A percentile compares a stretch with the other conserved stretches of the same genome.
Evolutionary conservation across 371 early-diverging fungal genomes (phyloP).

Genomic region (Syncephalis plumigaleata): DNA sequence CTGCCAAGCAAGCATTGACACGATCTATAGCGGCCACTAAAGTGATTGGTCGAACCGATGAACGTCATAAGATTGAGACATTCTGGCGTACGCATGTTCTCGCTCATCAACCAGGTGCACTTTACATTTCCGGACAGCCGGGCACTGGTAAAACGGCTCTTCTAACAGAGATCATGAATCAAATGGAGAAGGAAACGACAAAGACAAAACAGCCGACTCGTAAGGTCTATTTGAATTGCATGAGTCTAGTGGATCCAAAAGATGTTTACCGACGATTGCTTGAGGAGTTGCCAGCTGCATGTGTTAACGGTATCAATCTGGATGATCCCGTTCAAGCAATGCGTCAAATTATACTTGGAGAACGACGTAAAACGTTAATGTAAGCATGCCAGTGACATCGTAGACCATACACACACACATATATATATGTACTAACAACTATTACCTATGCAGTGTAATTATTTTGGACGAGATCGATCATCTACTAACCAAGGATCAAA

Average conservation of each 20-base stretch:
- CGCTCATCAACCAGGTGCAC: conserved; percentile 18
- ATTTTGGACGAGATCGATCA: conserved; percentile 90
- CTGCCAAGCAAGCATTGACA: conserved; percentile 39
- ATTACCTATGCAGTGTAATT: conserved; percentile 28
- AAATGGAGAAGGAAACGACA: conserved; percentile 6
- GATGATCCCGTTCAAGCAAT: too few species aligned
- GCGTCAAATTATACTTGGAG: too few species aligned
- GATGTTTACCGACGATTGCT: conserved; percentile 43
- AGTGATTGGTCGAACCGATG: conserved; percentile 53
- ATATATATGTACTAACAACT: not conserved
- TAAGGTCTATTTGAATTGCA: conserved; percentile 58
- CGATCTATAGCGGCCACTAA: conserved; percentile 40
- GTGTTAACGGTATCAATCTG: too few species aligned
- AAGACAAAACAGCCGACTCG: conserved; percentile 19
- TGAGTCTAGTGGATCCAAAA: conserved; percentile 54
- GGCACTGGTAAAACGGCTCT: conserved; percentile 93
- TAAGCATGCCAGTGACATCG: too few species aligned
- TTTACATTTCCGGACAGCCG: conserved; percentile 85
- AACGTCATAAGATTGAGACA: conserved; percentile 30
- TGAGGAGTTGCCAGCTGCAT: conserved; percentile 14
- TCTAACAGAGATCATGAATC: conserved; percentile 35
- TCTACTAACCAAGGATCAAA: conserved; percentile 56
- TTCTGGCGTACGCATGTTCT: conserved; percentile 32
- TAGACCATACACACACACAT: too few species aligned
- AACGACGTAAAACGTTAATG: conserved; percentile 5